phyloP scores from a whole-genome alignment of 2,329 filamentous ascomycete species.

The Penicillium sumatraense region DNA sequence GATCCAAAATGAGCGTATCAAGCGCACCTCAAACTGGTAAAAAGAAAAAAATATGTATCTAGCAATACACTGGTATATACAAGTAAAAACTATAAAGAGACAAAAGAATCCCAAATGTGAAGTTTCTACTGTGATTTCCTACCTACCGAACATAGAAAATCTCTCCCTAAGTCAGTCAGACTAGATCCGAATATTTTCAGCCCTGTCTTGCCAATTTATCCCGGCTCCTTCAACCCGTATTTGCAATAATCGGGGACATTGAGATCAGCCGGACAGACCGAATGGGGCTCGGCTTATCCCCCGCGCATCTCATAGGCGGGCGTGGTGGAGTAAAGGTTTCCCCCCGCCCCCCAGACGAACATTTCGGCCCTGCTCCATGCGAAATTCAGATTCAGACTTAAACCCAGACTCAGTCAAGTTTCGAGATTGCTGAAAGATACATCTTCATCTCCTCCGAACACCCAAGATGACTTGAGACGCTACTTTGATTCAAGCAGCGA shows the following conservation, averaged over 20 bases:
- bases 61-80: neutral
- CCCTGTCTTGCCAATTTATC: no score
- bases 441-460: neutral
- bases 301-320: slow-evolving; percentile 25
- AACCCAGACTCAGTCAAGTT: neutral
- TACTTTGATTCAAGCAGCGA: neutral
- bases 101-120: neutral
- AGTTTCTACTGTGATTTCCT: neutral
- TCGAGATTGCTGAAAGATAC: slow-evolving; percentile 13
- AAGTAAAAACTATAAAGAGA: neutral
- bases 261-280: neutral
- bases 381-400: neutral
- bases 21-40: slow-evolving; percentile 48
- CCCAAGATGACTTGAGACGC: slow-evolving; percentile 15
- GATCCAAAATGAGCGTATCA: slow-evolving; percentile 69
- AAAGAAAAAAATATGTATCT: neutral
- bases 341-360: slow-evolving; percentile 19
- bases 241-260: neutral
- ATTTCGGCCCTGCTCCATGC: slow-evolving; percentile 7
- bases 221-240: neutral
- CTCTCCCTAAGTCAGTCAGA: neutral
- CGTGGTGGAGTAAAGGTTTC: slow-evolving; percentile 17
- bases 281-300: slow-evolving; percentile 18
- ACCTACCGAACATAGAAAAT: no score
- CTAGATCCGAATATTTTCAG: neutral